phyloP scores from a whole-genome alignment of 2,329 filamentous ascomycete genomes.

The Exserohilum rostratum region DNA sequence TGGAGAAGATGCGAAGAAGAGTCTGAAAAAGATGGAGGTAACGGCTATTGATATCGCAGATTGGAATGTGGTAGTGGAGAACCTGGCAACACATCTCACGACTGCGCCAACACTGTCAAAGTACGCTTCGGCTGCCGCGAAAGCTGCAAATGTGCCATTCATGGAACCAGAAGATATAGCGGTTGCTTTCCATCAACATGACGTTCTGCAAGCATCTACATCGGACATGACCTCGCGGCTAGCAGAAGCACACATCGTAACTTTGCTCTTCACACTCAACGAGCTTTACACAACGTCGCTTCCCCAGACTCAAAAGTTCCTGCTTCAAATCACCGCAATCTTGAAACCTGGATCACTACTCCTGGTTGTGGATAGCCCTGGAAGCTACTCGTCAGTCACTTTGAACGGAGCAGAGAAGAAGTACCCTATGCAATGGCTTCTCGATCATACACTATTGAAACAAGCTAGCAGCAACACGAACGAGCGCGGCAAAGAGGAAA shows the following conservation, averaged over 20 bases:
- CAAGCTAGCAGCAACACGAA: constrained; percentile 18
- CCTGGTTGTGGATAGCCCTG: constrained; percentile 89
- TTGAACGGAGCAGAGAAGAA: constrained; percentile 63
- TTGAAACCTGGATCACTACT: constrained; percentile 68
- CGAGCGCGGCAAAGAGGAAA: constrained; percentile 19
- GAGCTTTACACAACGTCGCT: constrained; percentile 86
- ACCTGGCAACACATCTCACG: constrained; percentile 64
- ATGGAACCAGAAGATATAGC: constrained; percentile 36
- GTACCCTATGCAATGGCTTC: constrained; percentile 93
- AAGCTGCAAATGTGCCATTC: constrained; percentile 50
- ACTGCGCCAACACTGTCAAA: constrained; percentile 55
- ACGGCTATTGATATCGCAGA: constrained; percentile 81
- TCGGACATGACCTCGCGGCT: constrained; percentile 44
- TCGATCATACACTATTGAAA: constrained; percentile 78
- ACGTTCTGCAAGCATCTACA: constrained; percentile 56
- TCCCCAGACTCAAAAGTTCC: constrained; percentile 74
- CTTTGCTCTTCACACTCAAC: constrained; percentile 92
- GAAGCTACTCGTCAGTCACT: constrained; percentile 85
- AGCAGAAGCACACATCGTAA: constrained; percentile 62
- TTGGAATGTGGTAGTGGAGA: constrained; percentile 69
- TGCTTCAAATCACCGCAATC: constrained; percentile 69
- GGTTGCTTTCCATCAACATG: constrained; percentile 56
- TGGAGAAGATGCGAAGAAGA: not conserved
- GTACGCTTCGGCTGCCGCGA: constrained; percentile 55
- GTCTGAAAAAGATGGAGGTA: constrained; percentile 48